Base-by-base conservation (phyloP, 441 rosid species). In the Capsella rubella region DNA sequence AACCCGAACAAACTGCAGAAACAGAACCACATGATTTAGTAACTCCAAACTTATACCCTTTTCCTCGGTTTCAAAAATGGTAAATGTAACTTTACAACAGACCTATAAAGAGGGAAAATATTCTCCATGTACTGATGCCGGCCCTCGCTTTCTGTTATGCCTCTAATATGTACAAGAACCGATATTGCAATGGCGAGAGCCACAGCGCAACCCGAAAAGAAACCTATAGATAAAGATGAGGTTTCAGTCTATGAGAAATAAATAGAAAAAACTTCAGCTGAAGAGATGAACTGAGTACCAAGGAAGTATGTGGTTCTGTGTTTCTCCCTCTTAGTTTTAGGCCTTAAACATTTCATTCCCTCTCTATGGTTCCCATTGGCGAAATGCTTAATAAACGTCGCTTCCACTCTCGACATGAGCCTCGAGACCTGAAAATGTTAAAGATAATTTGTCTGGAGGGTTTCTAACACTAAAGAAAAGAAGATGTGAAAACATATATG, bases 41-140 rank as follows among this genome's bases (percentile, higher is more conserved):
- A 21, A 21, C 25, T 21, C 25, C 25, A 21, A 21, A 21, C 25
- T 21, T 21, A 21, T 21, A 21, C 25, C 25, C 25, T 21, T 21
- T 21, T 21, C 25, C 37, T 29, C 14, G 6, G 47, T 49, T 73
- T 58, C 8, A 6, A 39, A n/a, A 57, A 12, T 13, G 37, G 59
- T 55, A 43, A 32, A 58, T 25, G 12, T 59, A 60, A 32, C 43
- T 54, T 51, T 68, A 13, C 6, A 55, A 78, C n/a, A 3, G 16
- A 86, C 96, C 91, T 84, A 77, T 91, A 89, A 35, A 93, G 90
- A 51, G 94, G 96, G 64, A 93, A 93, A 51, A 91, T 88, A 72
- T 82, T 93, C 55, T 81, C 87, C 98, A 89, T 93, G 62, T 93
- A 91, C 39, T 72, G 68, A 51, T 80, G 70, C 1, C 85, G 53